These are phyloP conservation scores for Gautieria morchelliformis DNA, from an alignment of 768 basidiomycete genomes.

Conservation along the genomic window DNA sequence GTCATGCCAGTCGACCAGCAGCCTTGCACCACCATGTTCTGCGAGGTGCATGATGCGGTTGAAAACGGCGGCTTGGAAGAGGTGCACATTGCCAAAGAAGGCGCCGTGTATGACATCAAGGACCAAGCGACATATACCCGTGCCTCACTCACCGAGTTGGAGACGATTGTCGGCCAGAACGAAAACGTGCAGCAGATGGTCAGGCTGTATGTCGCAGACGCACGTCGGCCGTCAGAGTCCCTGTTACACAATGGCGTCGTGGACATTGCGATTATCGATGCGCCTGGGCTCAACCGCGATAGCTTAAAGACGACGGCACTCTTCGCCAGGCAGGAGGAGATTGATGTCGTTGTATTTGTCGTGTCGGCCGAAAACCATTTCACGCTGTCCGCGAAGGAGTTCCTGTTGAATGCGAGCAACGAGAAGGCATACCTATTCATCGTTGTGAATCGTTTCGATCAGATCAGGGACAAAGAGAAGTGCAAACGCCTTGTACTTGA, in stretches of 20 bases:
- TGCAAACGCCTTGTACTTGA: constrained; percentile 84
- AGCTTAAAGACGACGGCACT: constrained; percentile 89
- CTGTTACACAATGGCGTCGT: constrained; percentile 92
- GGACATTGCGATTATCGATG: constrained; percentile 97
- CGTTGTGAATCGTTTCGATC: constrained; percentile 96
- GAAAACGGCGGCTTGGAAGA: constrained; percentile 77
- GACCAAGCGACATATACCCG: constrained; percentile 74
- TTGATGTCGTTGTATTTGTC: constrained; percentile 97
- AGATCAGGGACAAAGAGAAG: constrained; percentile 91
- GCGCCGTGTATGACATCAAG: constrained; percentile 51
- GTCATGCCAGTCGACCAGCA: constrained; percentile 98
- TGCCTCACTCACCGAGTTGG: constrained; percentile 57
- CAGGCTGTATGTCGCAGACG: constrained; percentile 84
- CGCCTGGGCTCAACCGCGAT: constrained; percentile 95
- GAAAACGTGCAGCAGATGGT: constrained; percentile 63
- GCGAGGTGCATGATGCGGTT: constrained; percentile 87
- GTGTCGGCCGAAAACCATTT: constrained; percentile 98
- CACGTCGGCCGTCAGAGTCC: constrained; percentile 67
- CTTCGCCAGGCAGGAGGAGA: constrained; percentile 94
- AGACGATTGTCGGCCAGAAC: constrained; percentile 68
- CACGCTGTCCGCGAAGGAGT: constrained; percentile 93
- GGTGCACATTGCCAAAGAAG: constrained; percentile 72
- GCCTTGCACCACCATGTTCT: constrained; percentile 94
- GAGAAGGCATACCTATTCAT: constrained; percentile 98
- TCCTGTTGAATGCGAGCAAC: constrained; percentile 83